Percentiles rank a stretch among this genome's conserved stretches.
phyloP scores from a whole-genome alignment of 257 asterid species.

The Petunia secreta region DNA sequence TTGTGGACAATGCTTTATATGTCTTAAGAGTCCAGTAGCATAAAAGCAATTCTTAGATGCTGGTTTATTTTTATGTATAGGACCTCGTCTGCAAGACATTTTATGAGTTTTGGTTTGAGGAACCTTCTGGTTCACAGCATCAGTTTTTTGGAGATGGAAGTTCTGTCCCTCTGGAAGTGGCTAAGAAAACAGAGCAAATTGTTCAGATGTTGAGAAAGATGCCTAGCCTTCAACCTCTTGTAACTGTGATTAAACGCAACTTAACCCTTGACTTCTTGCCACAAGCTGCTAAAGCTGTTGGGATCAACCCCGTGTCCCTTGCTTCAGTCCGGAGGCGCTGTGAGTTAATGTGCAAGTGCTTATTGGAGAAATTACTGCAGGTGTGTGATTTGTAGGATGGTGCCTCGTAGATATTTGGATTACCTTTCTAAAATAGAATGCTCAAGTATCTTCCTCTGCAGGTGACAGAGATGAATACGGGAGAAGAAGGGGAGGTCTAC shows the following conservation, averaged over 20 bases:
- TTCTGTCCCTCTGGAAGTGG: slow-evolving; percentile 87
- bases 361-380: slow-evolving; percentile 91
- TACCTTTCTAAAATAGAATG: slow-evolving; percentile 10
- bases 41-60: slow-evolving; percentile 23
- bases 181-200: slow-evolving; percentile 92
- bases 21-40: slow-evolving; percentile 20
- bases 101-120: slow-evolving; percentile 99
- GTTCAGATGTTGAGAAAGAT: slow-evolving; percentile 88
- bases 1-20: slow-evolving; percentile 10
- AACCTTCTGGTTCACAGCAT: slow-evolving; percentile 64
- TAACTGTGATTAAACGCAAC: slow-evolving; percentile 75
- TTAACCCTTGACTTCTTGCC: slow-evolving; percentile 95
- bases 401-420: slow-evolving; percentile 26
- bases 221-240: slow-evolving; percentile 79
- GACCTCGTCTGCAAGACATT: slow-evolving; percentile 98
- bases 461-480: slow-evolving; percentile 78
- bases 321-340: slow-evolving; percentile 98
- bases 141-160: slow-evolving; percentile 80
- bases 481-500: slow-evolving; percentile 75
- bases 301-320: slow-evolving; percentile 84
- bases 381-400: slow-evolving; percentile 46
- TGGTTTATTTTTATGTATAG: slow-evolving; percentile 44
- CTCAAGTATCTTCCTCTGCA: slow-evolving; percentile 36
- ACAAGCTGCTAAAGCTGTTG: slow-evolving; percentile 95
- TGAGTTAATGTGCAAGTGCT: slow-evolving; percentile 96